These are phyloP conservation scores for Yamadazyma taylorii DNA, from an alignment of 1,139 yeast species.

Conservation along the genomic window DNA sequence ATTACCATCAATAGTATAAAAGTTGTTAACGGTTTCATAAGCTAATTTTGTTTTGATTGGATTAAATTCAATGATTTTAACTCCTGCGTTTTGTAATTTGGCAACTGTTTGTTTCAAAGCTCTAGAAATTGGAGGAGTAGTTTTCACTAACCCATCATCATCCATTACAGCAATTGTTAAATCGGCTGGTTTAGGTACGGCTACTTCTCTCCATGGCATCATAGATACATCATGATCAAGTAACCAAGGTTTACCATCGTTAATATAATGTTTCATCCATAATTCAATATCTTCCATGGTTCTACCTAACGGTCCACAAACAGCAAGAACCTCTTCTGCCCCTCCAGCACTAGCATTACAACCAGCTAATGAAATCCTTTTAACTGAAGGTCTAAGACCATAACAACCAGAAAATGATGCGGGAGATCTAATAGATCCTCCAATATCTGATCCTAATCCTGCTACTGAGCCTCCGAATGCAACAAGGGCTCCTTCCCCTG, in stretches of 20 bases:
- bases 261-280: conserved; percentile 56
- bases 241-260: conserved; percentile 69
- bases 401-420: conserved; percentile 68
- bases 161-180: conserved; percentile 38
- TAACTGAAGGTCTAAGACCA: conserved; percentile 69
- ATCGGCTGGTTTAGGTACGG: conserved; percentile 39
- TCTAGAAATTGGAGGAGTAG: conserved; percentile 57
- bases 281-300: conserved; percentile 62
- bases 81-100: conserved; percentile 31
- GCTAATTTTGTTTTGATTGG: conserved; percentile 55
- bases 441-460: conserved; percentile 77
- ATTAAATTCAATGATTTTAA: conserved; percentile 39
- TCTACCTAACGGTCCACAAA: conserved; percentile 62
- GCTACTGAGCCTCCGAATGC: conserved; percentile 62
- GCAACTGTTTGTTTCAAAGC: conserved; percentile 27
- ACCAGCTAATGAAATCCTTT: conserved; percentile 53
- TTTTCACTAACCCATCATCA: conserved; percentile 38
- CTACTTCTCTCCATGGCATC: conserved; percentile 61
- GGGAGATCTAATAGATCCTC: conserved; percentile 76
- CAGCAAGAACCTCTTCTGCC: conserved; percentile 56
- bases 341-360: conserved; percentile 54
- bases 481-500: conserved; percentile 74
- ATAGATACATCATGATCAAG: conserved; percentile 54
- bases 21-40: conserved; percentile 47
- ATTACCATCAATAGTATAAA: conserved; percentile 63